Base-by-base conservation (phyloP, 2,329 filamentous ascomycete genomes). In the Penicillium sp. region DNA sequence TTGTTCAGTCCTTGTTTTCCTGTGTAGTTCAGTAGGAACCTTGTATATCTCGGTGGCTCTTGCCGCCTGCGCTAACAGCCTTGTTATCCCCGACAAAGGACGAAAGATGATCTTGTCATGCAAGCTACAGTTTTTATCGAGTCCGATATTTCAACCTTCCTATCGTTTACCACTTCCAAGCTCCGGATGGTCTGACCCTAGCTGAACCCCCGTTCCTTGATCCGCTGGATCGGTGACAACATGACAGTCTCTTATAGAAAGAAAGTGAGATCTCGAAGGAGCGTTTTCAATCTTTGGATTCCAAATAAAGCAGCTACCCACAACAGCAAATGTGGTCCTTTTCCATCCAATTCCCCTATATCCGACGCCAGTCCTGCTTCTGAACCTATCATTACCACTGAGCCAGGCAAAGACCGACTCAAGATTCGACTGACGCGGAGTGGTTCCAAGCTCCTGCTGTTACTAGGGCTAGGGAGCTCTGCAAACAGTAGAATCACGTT, bases 361-460 rank as follows among this genome's bases (percentile, higher is more conserved):
- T 71, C 70, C 10, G 69, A 70, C 37, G 33, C 43, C 22, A 63
- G 58, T n/a, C 61, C 66, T 16, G 55, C 56, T n/a, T 63, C 68
- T 19, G 63, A 70, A 48, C 31, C 58, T 31, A 55, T 56, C 47
- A 50, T 54, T 52, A 55, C 14, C 16, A 56, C 60, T 14, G 51
- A 47, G 10, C 52, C 49, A 16, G 55, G 59, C 24, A 70, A 59
- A 47, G 66, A 68, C 47, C 67, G 66, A 27, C 63, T 76, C 9
- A 70, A 65, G 39, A 54, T 58, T 24, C 68, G 70, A 29, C 53
- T 77, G n/a, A 70, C 66, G 21, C 66, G 68, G 45, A 74, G 71
- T 54, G 69, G 74, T 37, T 75, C 73, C 11, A 75, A 68, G 46
- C 52, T 77, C 24, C 51, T 77, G 45, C 72, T 71, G 2, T 67